Conservation (phyloP, 179 eudicot species). For the Monotropa hypopitys region DNA sequence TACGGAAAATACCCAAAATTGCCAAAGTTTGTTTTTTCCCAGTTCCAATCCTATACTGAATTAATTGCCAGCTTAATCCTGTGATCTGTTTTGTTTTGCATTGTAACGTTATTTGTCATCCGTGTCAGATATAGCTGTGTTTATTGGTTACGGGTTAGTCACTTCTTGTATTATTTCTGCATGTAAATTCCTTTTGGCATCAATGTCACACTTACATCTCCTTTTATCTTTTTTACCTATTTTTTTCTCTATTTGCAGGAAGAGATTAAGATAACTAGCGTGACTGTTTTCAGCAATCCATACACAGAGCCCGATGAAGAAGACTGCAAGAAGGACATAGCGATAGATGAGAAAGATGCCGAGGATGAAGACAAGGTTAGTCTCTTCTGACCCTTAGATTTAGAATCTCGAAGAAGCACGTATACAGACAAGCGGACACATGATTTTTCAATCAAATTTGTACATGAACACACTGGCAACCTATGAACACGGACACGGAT, state of each 20-base stretch:
- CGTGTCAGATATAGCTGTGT: background rate
- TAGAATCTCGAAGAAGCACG: background rate
- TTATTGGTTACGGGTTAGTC: background rate
- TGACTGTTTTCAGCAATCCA: constrained; percentile 75
- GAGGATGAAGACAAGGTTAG: constrained; percentile 76
- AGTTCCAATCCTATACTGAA: background rate
- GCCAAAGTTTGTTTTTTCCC: background rate
- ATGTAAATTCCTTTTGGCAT: background rate
- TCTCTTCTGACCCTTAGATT: background rate
- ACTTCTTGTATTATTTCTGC: background rate
- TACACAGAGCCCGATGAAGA: constrained; percentile 83
- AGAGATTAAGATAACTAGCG: constrained; percentile 77
- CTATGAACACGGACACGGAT: no score
- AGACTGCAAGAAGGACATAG: constrained; percentile 54
- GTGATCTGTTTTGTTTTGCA: background rate
- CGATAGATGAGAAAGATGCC: constrained; percentile 34
- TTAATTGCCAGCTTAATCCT: background rate
- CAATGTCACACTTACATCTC: background rate
- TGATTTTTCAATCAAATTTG: background rate
- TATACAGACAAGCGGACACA: background rate
- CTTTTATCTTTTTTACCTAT: background rate
- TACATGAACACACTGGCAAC: background rate
- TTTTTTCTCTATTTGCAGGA: constrained; percentile 41
- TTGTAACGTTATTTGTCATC: background rate
- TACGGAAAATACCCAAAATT: background rate